Evolutionary conservation across 768 basidiomycete genomes (phyloP).

Genomic region (Lactifluus volemus): DNA sequence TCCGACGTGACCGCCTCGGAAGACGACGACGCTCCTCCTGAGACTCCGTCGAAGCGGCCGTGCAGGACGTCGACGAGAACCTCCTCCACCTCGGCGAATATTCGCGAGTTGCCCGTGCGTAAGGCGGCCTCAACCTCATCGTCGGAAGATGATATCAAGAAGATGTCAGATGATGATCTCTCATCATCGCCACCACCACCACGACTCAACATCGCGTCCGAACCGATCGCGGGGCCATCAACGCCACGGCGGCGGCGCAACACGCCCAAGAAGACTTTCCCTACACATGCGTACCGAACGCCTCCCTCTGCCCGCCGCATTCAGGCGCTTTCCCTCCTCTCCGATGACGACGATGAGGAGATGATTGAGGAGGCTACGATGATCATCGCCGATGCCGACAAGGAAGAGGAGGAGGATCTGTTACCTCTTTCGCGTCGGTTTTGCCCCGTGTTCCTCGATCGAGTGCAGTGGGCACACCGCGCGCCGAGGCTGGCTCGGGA

Average conservation of each 20-base stretch:
- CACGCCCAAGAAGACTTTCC: background rate
- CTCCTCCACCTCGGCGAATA: background rate
- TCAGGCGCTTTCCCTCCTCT: background rate
- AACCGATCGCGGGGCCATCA: constrained; percentile 1
- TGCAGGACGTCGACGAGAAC: constrained; percentile 5
- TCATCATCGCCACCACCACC: too few species aligned
- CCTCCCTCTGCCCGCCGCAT: constrained; percentile 14
- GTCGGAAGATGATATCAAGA: constrained; percentile 6
- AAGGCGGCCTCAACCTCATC: background rate
- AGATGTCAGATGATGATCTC: background rate
- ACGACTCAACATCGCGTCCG: background rate
- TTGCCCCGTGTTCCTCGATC: constrained; percentile 17
- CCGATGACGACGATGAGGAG: background rate
- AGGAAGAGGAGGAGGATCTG: background rate
- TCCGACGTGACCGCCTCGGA: background rate
- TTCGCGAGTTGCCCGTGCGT: constrained; percentile 2
- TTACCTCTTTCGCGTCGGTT: constrained; percentile 14
- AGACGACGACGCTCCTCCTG: constrained; percentile 11
- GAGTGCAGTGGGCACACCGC: constrained; percentile 17
- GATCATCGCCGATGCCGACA: background rate
- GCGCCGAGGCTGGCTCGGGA: constrained; percentile 12
- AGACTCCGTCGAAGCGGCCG: constrained; percentile 15
- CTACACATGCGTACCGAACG: constrained; percentile 14
- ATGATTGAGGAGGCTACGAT: background rate
- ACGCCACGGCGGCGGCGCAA: background rate